Evolutionary conservation across 257 asterid genomes (phyloP), one percentile per base, ranked within the genome.

Genomic region (Capsicum rhomboideum): DNA sequence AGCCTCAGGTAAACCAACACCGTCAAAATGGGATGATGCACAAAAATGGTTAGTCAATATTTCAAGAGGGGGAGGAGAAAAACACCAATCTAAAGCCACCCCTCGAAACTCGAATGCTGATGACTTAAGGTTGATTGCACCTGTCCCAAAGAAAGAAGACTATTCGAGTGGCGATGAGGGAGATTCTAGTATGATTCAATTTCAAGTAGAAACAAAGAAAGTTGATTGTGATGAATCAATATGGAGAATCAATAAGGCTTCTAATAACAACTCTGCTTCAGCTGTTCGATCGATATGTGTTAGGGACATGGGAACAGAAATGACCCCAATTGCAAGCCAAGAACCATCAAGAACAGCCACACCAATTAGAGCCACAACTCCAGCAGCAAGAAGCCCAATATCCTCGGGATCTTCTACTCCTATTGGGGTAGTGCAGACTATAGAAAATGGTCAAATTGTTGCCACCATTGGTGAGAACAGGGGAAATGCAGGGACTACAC

Each of bases 11-110:
- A 94, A 94, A 31, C 97, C 97, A 4, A 90, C 99, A 4, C 99
- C 99, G 1, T 92, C 98, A 17, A 96, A 96, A 81, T 96, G 99
- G 99, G 99, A 96, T 61, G 99, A 96, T 83, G 99, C 99, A 6
- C 99, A 96, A 55, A 96, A 96, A 34, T 96, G 99, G 99, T 90
- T 96, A 0, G 99, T 95, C 11, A 96, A 96, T 86, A 90, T 96
- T 3, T 93, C 99, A 1, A 87, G 90, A 71, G 90, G 93, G 17
- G 97, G 95, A 3, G 97, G 94, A 49, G 97, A 93, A 5, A 95
- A 92, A 37, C 89, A 84, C 13, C 91, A 82, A 44, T 77, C 93
- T 0, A 91, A 92, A 85, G 88, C 94, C 81, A 88, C 97, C 0
- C 99, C 98, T 2, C 95, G 99, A 1, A 92, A 94, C 83, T 96